These are phyloP conservation scores for Ampelocalamus luodianensis DNA, from an alignment of 176 grass and related monocot species.

Conservation along the genomic window DNA sequence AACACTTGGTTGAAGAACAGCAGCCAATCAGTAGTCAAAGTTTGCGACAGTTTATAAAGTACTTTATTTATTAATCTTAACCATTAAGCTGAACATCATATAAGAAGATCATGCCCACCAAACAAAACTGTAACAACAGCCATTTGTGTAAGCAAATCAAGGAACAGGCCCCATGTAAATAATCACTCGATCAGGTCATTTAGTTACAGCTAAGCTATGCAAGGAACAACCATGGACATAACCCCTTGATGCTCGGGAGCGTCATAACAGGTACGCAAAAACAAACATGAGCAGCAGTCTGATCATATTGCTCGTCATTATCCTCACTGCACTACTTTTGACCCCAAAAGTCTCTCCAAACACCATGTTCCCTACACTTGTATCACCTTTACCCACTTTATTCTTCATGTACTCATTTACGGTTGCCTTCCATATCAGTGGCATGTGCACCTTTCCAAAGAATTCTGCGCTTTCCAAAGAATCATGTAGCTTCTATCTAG, in stretches of 20 bases:
- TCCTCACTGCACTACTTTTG: slow-evolving; percentile 36
- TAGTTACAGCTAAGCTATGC: slow-evolving; percentile 19
- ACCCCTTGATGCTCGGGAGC: slow-evolving; percentile 15
- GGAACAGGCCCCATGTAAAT: not conserved
- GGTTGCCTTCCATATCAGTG: slow-evolving; percentile 1
- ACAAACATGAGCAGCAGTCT: slow-evolving; percentile 35
- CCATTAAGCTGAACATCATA: not conserved
- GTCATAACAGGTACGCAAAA: slow-evolving; percentile 12
- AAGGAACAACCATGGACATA: slow-evolving; percentile 13
- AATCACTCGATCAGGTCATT: not conserved
- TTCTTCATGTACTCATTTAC: slow-evolving; percentile 3
- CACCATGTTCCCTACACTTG: slow-evolving; percentile 21
- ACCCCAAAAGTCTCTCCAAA: slow-evolving; percentile 20
- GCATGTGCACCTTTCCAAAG: not conserved
- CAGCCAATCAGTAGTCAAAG: not conserved
- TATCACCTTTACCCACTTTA: slow-evolving; percentile 27
- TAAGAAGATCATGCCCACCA: slow-evolving; percentile 8
- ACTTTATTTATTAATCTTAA: not conserved
- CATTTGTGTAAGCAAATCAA: slow-evolving; percentile 13
- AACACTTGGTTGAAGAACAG: not conserved
- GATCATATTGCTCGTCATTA: slow-evolving; percentile 37
- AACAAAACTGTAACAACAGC: slow-evolving; percentile 22
- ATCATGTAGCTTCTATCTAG: not conserved
- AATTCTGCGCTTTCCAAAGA: not conserved
- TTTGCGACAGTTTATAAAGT: not conserved